Evolutionary conservation across 2,329 filamentous ascomycete genomes (phyloP), one percentile per base, ranked within the genome.

Genomic region (Polytolypa hystricis): DNA sequence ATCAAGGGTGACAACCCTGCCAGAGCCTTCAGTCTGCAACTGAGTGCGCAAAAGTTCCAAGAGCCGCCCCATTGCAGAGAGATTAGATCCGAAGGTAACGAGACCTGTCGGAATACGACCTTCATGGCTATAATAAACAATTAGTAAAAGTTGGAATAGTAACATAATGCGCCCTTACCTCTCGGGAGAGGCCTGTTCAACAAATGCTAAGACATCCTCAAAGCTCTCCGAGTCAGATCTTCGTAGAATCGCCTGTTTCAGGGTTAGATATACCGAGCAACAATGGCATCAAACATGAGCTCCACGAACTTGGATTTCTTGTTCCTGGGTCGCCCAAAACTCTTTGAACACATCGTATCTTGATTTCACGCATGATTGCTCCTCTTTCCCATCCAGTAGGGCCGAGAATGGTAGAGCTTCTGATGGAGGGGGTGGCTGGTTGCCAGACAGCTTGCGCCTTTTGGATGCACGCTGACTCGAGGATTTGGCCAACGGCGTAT

Each of bases 371-470:
- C 52, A 53, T 11, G 51, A 40, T 14, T 47, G 20, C 19, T 39
- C 45, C 40, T 66, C 64, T 9, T 58, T 48, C 10, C 61, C 62
- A 18, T 57, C 53, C 15, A 65, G 46, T 14, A 67, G 53, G 5
- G 58, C 51, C 5, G 58, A 52, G 41, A 66, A 66, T 4, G 46
- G 47, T 12, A 52, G 44, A 4, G 35, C 10, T 8, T 47, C 38
- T 26, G 38, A 15, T 2, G 42, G 38, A 6, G 42, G 23, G 4
- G 40, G 30, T 32, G 41, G 26, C 4, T 35, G 38, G 5, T 43
- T 62, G 37, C 63, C 67, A 1, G 65, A 64, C 5, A 74, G 60
- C 50, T 70, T 76, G 37, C 75, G 67, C 39, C 70, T 66, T 53
- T 82, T 81, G 23, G 67, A 51, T 18, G 74, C 70, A 26, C 71